Evolutionary conservation across 2,329 filamentous ascomycete genomes (phyloP).

Genomic region (Balansia obtecta): DNA sequence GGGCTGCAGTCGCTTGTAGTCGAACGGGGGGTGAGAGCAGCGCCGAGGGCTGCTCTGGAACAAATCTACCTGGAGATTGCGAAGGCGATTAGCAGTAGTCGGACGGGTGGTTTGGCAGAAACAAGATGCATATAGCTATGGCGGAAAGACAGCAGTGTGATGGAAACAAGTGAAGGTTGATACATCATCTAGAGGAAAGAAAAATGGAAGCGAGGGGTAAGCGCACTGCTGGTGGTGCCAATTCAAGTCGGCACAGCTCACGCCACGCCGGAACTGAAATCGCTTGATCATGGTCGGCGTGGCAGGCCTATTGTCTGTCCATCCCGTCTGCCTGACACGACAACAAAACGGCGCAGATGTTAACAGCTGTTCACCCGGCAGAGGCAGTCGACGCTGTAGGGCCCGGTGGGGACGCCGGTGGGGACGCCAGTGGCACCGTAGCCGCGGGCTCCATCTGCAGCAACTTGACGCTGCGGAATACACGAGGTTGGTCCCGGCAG

Average conservation of each 20-base stretch:
- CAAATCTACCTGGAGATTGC: constrained; percentile 6
- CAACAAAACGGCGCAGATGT: background rate
- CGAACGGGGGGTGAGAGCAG: constrained; percentile 12
- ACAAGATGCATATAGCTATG: background rate
- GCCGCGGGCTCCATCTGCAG: background rate
- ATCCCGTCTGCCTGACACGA: background rate
- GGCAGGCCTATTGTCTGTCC: too few relatives aligned
- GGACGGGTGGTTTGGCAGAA: background rate
- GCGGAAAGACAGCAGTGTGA: background rate
- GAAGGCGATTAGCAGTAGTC: constrained; percentile 1
- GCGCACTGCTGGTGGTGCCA: background rate
- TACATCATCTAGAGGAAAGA: background rate
- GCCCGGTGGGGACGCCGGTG: constrained; percentile 2
- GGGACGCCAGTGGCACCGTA: constrained; percentile 1
- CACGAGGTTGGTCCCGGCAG: constrained; percentile 4
- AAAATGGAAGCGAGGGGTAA: background rate
- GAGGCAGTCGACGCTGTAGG: background rate
- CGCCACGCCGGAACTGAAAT: constrained; percentile 1
- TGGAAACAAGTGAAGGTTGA: too few relatives aligned
- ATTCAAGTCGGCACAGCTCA: background rate
- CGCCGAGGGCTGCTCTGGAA: constrained; percentile 13
- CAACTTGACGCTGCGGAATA: background rate
- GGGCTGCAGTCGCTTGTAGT: constrained; percentile 3
- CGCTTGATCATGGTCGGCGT: background rate
- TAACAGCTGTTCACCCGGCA: background rate